Evolutionary conservation across 345 rosid species (phyloP).

Genomic region (Eucalyptus virginea): DNA sequence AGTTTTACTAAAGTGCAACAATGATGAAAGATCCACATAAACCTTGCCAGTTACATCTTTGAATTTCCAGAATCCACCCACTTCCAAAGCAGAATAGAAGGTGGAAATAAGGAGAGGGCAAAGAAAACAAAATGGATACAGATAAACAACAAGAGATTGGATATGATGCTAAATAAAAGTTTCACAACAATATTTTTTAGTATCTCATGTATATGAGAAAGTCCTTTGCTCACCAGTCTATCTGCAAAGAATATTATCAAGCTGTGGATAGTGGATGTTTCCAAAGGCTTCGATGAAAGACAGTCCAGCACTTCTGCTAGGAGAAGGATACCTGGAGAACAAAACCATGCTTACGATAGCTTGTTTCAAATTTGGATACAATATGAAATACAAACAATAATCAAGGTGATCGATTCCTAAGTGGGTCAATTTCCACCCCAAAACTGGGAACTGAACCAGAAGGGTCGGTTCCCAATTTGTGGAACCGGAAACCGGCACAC

Average conservation of each 20-base stretch:
- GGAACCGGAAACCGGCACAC: not conserved
- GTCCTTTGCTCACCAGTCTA: conserved; percentile 52
- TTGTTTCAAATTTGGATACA: not conserved
- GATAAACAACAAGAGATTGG: not conserved
- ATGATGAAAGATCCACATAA: not conserved
- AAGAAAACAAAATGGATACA: not conserved
- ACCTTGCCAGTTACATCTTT: not conserved
- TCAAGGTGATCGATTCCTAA: not conserved
- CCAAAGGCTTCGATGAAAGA: conserved; percentile 51
- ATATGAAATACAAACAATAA: not conserved
- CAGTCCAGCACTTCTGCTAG: conserved; percentile 53
- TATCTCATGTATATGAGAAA: not conserved
- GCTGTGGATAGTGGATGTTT: conserved; percentile 37
- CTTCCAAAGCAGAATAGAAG: not conserved
- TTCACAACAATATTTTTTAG: not conserved
- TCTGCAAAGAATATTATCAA: conserved; percentile 56
- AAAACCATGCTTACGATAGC: not conserved
- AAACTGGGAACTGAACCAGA: not conserved
- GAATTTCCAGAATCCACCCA: not conserved
- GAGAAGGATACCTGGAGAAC: conserved; percentile 57
- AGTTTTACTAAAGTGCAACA: not conserved
- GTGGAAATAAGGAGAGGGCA: not conserved
- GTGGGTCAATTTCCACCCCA: not conserved
- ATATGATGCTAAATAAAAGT: not conserved
- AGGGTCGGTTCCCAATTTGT: not conserved